These are phyloP conservation scores for Pulveroboletus sp. DNA, from an alignment of 768 basidiomycete species.

Conservation along the genomic window DNA sequence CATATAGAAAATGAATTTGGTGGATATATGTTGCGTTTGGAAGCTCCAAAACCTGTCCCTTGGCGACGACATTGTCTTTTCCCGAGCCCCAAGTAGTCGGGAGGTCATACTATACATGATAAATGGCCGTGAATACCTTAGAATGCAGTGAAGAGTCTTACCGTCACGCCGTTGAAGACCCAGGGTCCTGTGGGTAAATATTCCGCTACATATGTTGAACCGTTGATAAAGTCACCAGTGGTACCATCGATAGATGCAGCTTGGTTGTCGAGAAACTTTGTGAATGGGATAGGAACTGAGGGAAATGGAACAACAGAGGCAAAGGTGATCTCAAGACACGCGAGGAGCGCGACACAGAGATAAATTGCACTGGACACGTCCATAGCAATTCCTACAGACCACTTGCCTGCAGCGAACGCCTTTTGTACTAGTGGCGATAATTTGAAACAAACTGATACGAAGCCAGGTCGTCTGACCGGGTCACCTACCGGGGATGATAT, in stretches of 20 bases:
- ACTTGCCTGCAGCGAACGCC: conserved; percentile 5
- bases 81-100: conserved; percentile 40
- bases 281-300: conserved; percentile 31
- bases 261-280: conserved; percentile 38
- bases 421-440: conserved; percentile 7
- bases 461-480: conserved; percentile 13
- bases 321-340: conserved; percentile 10
- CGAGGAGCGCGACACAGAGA: conserved; percentile 19
- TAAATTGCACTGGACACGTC: conserved; percentile 17
- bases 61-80: conserved; percentile 44
- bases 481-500: too few species aligned
- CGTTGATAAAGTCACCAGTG: conserved; percentile 38
- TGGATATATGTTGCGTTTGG: conserved; percentile 36
- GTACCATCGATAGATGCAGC: conserved; percentile 41
- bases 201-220: conserved; percentile 40
- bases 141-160: conserved; percentile 14
- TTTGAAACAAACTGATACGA: neutral
- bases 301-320: conserved; percentile 28
- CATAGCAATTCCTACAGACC: conserved; percentile 9
- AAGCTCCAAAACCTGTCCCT: conserved; percentile 40
- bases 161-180: conserved; percentile 39
- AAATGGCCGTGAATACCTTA: neutral
- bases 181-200: conserved; percentile 40
- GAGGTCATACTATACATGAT: conserved; percentile 39
- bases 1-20: conserved; percentile 48